A percentile compares a stretch with the other conserved stretches of the same genome.
phyloP scores from a whole-genome alignment of 139 green algal species.

The Micromonas commoda region DNA sequence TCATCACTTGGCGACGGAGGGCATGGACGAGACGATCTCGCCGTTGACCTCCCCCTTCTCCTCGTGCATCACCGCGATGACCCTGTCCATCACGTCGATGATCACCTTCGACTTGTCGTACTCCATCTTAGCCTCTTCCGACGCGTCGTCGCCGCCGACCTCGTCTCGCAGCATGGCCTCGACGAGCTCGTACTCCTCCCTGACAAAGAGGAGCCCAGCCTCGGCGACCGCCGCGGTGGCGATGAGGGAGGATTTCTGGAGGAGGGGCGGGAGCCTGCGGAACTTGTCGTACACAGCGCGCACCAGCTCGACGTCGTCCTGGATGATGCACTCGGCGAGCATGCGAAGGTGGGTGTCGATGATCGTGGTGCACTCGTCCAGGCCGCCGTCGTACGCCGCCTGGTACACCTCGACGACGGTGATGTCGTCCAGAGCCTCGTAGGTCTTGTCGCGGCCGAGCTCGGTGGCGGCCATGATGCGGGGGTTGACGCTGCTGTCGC shows the following conservation, averaged over 20 bases:
- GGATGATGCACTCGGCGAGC: slow-evolving; percentile 7
- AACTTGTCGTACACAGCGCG: slow-evolving; percentile 16
- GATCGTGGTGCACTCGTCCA: neutral
- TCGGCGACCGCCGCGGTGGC: slow-evolving; percentile 20
- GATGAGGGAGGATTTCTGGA: neutral
- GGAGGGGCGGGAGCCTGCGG: neutral
- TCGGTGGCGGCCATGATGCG: neutral
- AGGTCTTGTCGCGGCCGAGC: slow-evolving; percentile 1
- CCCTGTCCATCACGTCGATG: neutral
- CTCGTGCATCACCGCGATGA: slow-evolving; percentile 10
- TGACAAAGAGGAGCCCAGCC: neutral
- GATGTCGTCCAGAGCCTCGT: slow-evolving; percentile 23
- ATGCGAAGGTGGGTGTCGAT: slow-evolving; percentile 16
- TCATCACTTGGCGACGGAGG: neutral
- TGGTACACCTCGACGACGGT: slow-evolving; percentile 23
- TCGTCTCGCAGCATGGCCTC: neutral
- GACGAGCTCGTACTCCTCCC: slow-evolving; percentile 18
- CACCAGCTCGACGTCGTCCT: neutral
- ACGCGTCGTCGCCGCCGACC: neutral
- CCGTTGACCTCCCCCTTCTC: neutral
- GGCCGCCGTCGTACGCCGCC: slow-evolving; percentile 11
- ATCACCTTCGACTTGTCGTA: slow-evolving; percentile 5
- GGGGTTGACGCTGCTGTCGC: slow-evolving; percentile 1
- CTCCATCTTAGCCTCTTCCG: neutral
- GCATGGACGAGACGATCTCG: neutral